These are phyloP conservation scores for Nematodospora valgi DNA, from an alignment of 805 yeast genomes.

Conservation along the genomic window DNA sequence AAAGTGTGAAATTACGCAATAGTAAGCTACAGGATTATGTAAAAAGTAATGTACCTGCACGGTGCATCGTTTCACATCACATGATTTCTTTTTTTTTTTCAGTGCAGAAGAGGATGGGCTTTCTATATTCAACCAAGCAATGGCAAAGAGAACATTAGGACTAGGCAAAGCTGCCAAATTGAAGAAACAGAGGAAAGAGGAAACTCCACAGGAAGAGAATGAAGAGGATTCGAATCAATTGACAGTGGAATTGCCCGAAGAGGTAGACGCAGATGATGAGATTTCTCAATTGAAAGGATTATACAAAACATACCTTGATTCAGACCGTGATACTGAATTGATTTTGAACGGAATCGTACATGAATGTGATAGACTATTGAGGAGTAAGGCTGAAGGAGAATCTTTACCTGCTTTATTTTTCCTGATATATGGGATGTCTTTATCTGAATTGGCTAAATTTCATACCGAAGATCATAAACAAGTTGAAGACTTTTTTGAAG, in stretches of 20 bases:
- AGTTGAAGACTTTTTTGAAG: conserved; percentile 58
- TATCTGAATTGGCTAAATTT: conserved; percentile 61
- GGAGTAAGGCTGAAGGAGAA: conserved; percentile 32
- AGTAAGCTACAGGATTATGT: too few species aligned
- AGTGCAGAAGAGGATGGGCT: too few species aligned
- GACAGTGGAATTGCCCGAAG: conserved; percentile 64
- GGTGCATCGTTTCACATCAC: too few species aligned
- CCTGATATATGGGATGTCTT: conserved; percentile 68
- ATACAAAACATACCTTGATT: conserved; percentile 58
- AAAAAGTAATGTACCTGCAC: too few species aligned
- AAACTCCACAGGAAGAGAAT: conserved; percentile 10
- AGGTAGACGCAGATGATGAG: conserved; percentile 73
- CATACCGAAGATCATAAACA: conserved; percentile 31
- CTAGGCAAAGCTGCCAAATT: conserved; percentile 46
- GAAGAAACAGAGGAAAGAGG: conserved; percentile 37
- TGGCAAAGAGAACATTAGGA: conserved; percentile 37
- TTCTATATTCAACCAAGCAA: conserved; percentile 6
- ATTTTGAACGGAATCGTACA: conserved; percentile 83
- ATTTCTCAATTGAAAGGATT: conserved; percentile 71
- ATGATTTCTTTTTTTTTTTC: too few species aligned
- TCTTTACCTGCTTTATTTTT: conserved; percentile 53
- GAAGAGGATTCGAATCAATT: conserved; percentile 18
- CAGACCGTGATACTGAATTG: conserved; percentile 60
- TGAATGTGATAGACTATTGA: conserved; percentile 79
- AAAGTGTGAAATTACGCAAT: conserved; percentile 9